Evolutionary conservation across 345 rosid genomes (phyloP).

Genomic region (Sisymbrium irio): DNA sequence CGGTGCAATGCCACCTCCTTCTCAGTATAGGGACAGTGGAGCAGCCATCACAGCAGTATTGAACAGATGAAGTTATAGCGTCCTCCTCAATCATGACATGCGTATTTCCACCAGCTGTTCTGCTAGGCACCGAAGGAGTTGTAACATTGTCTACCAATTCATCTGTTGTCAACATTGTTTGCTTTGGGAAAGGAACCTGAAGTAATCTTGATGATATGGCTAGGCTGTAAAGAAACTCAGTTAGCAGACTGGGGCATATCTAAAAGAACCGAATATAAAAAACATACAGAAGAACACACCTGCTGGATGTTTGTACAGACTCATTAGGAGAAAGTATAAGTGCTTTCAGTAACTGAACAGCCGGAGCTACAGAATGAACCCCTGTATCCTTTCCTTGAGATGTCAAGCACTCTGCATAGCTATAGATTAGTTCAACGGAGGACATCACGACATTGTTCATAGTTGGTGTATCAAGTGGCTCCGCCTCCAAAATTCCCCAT

Average conservation of each 20-base stretch:
- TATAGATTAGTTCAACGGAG: constrained; percentile 87
- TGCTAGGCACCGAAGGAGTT: constrained; percentile 55
- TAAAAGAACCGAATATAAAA: constrained; percentile 1
- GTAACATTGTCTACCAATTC: constrained; percentile 64
- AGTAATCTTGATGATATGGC: constrained; percentile 97
- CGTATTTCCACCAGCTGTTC: constrained; percentile 58
- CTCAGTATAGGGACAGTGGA: constrained; percentile 93
- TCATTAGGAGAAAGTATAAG: constrained; percentile 74
- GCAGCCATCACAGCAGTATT: constrained; percentile 98
- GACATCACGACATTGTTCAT: constrained; percentile 88
- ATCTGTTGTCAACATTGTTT: constrained; percentile 81
- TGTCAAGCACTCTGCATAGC: constrained; percentile 95
- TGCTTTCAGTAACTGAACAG: constrained; percentile 75
- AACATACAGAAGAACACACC: constrained; percentile 45
- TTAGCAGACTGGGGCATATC: constrained; percentile 22
- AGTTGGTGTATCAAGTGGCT: constrained; percentile 88
- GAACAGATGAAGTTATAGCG: constrained; percentile 91
- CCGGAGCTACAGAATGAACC: constrained; percentile 76
- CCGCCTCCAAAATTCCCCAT: constrained; percentile 96
- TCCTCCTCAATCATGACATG: constrained; percentile 96
- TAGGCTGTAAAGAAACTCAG: constrained; percentile 56
- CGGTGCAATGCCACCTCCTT: constrained; percentile 97
- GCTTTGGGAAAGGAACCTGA: constrained; percentile 99
- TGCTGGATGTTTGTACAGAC: constrained; percentile 96
- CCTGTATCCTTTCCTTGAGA: constrained; percentile 68